Base-by-base conservation (phyloP, 2,329 filamentous ascomycete genomes). In the Penicillium brevicompactum region DNA sequence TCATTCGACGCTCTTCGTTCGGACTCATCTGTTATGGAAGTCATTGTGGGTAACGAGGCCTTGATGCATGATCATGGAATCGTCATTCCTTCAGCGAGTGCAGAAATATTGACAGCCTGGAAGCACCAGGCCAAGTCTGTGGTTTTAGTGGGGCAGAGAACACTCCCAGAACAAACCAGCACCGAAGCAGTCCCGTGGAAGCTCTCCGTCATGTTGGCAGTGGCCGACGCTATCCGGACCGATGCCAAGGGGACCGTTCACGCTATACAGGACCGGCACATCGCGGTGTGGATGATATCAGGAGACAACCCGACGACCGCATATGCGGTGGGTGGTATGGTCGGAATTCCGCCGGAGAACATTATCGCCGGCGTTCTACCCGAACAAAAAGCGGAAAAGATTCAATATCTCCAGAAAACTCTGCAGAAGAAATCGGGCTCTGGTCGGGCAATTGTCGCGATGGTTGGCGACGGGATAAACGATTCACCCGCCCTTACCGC, bases 381-480 rank as follows among this genome's bases (percentile, higher is more conserved):
- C 18, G 54, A 34, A 22, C 54, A 56, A 30, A 56, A 56, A 22
- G 49, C 54, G 24, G 50, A 53, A 45, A 60, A 60, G 47, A 46
- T 60, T 24, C 45, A 16, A 41, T 57, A 57, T 44, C 57, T 60
- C 30, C 34, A 53, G 57, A 45, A 58, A 45, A 49, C 55, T 52
- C 8, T 37, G 34, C 40, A 44, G 48, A 14, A 50, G 42, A 41
- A 32, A 79, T 2, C 79, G 87, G 10, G 10, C 6, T 31, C 30
- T 10, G 30, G 30, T 31, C 30, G 30, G 30, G 30, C 30, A 1
- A 83, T 93, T 0, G 90, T 37, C 7, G 34, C 85, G 42, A 92
- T 93, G 86, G 89, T 91, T 1, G 90, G 90, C 34, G 90, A 93
- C 65, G 89, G 90, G 14, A 90, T 92, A 65, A 93, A 93, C 66